These are phyloP conservation scores for Euphorbia pulcherrima DNA, from an alignment of 345 rosid species.

Conservation along the genomic window DNA sequence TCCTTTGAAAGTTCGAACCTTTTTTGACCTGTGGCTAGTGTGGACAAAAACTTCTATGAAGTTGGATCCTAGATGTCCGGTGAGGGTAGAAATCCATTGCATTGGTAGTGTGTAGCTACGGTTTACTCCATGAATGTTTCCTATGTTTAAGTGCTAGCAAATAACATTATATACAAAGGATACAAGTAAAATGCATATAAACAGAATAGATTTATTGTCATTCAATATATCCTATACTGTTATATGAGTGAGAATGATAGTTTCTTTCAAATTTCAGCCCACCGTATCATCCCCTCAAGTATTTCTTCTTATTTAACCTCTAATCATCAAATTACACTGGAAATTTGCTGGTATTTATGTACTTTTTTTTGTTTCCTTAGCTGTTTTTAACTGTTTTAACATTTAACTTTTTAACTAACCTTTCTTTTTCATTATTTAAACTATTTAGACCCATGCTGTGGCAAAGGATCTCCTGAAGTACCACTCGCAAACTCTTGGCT, in stretches of 20 bases:
- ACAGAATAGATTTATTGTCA: background rate
- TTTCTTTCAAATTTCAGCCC: background rate
- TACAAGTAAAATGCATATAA: background rate
- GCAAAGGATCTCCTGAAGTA: conserved; percentile 86
- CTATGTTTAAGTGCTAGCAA: background rate
- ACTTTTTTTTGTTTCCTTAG: background rate
- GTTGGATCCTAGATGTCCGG: background rate
- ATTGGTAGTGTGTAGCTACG: background rate
- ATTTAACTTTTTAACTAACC: background rate
- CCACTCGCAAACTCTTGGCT: conserved; percentile 76
- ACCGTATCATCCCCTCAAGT: background rate
- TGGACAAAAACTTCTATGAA: background rate
- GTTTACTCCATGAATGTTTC: background rate
- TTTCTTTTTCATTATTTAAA: conserved; percentile 12
- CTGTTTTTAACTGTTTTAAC: background rate
- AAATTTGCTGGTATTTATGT: background rate
- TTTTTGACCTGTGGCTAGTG: background rate
- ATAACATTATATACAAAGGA: background rate
- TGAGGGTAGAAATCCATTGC: background rate
- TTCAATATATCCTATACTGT: background rate
- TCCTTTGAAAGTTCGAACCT: background rate
- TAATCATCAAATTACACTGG: background rate
- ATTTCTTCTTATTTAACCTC: background rate
- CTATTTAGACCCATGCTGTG: conserved; percentile 74
- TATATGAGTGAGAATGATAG: background rate